phyloP scores from a whole-genome alignment of 345 rosid genomes.

The Euphorbia lathyris region DNA sequence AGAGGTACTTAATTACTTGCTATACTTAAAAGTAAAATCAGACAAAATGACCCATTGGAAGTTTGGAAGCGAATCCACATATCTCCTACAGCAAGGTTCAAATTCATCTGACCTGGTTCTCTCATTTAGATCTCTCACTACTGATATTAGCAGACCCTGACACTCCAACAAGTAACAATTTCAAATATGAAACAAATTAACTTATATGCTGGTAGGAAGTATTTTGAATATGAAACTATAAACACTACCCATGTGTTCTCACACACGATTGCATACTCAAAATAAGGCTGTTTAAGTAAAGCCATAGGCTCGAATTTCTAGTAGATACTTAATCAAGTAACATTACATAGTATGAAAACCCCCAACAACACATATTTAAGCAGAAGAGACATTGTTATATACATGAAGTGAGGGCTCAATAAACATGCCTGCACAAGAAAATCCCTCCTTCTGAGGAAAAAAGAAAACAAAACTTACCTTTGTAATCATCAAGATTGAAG shows the following conservation, averaged over 20 bases:
- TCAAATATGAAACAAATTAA: neutral
- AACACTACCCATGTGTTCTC: neutral
- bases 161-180: neutral
- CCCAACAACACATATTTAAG: neutral
- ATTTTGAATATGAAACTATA: neutral
- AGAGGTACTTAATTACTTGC: no score
- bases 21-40: no score
- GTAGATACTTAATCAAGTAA: neutral
- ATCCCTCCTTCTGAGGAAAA: neutral
- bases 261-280: neutral
- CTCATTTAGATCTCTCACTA: neutral
- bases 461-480: conserved; percentile 44
- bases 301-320: neutral
- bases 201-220: neutral
- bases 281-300: neutral
- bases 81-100: neutral
- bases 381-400: neutral
- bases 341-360: neutral
- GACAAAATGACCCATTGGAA: neutral
- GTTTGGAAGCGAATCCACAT: neutral
- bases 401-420: neutral
- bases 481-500: conserved; percentile 94
- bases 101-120: neutral
- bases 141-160: neutral
- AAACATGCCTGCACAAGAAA: neutral